Base-by-base conservation (phyloP, 2,329 filamentous ascomycete species). In the Colletotrichum cereale region DNA sequence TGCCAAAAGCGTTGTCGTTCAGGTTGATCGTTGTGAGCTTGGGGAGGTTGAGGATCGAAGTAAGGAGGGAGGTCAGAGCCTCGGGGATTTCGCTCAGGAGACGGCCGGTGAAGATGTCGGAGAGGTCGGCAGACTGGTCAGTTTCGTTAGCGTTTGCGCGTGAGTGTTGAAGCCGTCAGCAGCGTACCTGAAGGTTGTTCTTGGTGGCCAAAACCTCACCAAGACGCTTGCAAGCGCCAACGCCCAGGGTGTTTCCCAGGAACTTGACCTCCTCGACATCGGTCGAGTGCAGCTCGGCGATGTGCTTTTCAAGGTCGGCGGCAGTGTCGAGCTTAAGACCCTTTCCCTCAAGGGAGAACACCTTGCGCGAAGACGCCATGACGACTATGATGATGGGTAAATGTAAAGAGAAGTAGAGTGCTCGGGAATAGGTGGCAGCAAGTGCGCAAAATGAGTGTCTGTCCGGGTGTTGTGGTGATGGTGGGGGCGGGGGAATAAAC, bases 41-140 rank as follows among this genome's bases (percentile, higher is more conserved):
- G 2, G 93, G 92, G 65, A 97, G 92, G 78, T 95, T 92, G 68
- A 98, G 90, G 52, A 98, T 91, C 5, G 96, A 92, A 50, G 91
- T 95, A 65, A 99, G 91, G 58, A 99, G 91, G 70, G 90, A 91
- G 56, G 93, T 93, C 66, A 99, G 90, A 10, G 96, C 96, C 74
- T 92, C 92, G 58, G 96, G 96, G 74, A 99, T 99, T 82, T 99
- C 96, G 82, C 91, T 93, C 74, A 98, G 90, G 56, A 98, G 90
- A 75, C 96, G 94, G 40, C 93, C 94, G 71, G 96, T 99, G 86
- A 98, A 99, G 86, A 99, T 97, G 82, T 99, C 96, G 81, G 95
- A 95, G 68, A 99, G 87, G 84, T 98, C 97, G 79, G 93, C 95
- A 78, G 91, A 86, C 90, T 91, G 77, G 42, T 69, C 55, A 31